Evolutionary conservation across 345 rosid genomes (phyloP).

Genomic region (Arabidopsis thaliana): TAIR10.1 NC_003076.8:24052001-24052500

Average conservation of each 20-base stretch:
- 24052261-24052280: background rate
- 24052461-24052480: background rate
- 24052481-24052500: background rate
- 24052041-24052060: conserved; percentile 9
- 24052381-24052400: no score
- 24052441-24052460: background rate
- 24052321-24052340: no score
- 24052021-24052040: background rate
- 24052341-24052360: background rate
- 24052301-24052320: background rate
- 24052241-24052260: background rate
- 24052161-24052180: background rate
- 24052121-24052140: background rate
- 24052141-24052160: background rate
- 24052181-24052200: background rate
- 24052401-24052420: no score
- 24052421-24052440: background rate
- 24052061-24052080: conserved; percentile 18
- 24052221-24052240: background rate
- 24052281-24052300: background rate
- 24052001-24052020: conserved; percentile 17
- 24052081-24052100: background rate
- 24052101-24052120: background rate
- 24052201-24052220: no score
- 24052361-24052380: background rate